Base-by-base conservation (phyloP, 176 grass and related monocot species). In the Miscanthus lutarioriparius region DNA sequence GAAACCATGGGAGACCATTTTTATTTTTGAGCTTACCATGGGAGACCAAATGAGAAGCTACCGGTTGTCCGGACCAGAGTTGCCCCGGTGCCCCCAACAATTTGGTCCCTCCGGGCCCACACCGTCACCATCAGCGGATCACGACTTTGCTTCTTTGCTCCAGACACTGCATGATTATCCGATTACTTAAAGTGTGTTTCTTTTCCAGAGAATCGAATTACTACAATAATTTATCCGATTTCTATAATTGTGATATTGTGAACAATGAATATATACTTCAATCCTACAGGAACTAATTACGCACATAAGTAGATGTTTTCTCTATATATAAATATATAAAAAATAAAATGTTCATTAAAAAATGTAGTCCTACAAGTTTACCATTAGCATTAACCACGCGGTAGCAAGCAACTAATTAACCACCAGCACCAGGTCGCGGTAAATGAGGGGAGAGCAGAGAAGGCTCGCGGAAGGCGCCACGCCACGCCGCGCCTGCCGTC, bases 391-490 rank as follows among this genome's bases (percentile, higher is more conserved):
- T 65, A 64, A 78, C 38, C 3, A 25, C 8, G 0, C 22, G n/a
- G 9, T 63, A 26, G 12, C 23, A 62, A 62, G 17, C 1, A 80
- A 51, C 14, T 35, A 49, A 72, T 27, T 14, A 73, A 28, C 12
- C 43, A 14, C 22, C 1, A 1, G 40, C 1, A 41, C 40, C 4
- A 82, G 80, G 27, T 3, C 1, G 22, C 81, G 16, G 61, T 37
- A 26, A 75, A 30, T 5, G 10, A 35, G 58, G 2, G 26, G 5
- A 37, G 12, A 49, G 5, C 4, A 16, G 32, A 11, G 44, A 67
- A 76, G 70, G 4, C 33, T 87, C 25, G 35, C 15, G 15, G 86
- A 83, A 87, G 56, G 5, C 47, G 19, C 25, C 16, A 61, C 4
- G 54, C 20, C 36, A 4, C 30, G 64, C 64, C 64, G 14, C 62